phyloP scores from a whole-genome alignment of 768 basidiomycete genomes.

The Termitomyces sp. region DNA sequence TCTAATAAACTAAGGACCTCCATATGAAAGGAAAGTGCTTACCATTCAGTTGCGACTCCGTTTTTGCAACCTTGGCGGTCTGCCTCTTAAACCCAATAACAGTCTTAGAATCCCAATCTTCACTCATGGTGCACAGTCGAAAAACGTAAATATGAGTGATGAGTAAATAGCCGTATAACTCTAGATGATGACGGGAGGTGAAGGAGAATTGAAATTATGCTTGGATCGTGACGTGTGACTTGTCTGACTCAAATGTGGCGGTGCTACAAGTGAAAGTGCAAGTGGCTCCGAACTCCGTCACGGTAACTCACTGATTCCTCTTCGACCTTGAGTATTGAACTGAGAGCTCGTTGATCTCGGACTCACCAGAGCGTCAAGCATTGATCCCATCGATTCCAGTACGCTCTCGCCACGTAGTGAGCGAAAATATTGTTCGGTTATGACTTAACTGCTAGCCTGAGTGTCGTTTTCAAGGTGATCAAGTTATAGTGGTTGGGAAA shows the following conservation, averaged over 20 bases:
- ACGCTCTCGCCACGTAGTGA: no score
- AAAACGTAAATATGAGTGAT: conserved; percentile 5
- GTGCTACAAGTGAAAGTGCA: background rate
- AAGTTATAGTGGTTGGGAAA: no score
- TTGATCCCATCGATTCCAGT: background rate
- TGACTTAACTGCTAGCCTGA: no score
- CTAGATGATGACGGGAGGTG: background rate
- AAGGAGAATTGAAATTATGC: conserved; percentile 8
- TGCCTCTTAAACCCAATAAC: conserved; percentile 72
- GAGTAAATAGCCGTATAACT: conserved; percentile 6
- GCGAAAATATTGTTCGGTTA: no score
- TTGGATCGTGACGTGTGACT: conserved; percentile 18
- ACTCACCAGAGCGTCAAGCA: background rate
- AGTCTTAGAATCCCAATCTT: conserved; percentile 71
- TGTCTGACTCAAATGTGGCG: conserved; percentile 14
- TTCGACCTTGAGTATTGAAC: background rate
- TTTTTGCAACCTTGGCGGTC: conserved; percentile 61
- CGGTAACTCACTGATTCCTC: no score
- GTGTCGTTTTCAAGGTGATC: no score
- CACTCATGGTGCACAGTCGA: conserved; percentile 32
- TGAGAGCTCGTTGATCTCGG: background rate
- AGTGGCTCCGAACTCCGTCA: background rate
- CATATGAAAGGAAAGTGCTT: conserved; percentile 16
- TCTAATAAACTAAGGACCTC: conserved; percentile 1
- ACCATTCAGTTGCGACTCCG: conserved; percentile 57